Conservation (phyloP, 2,329 filamentous ascomycete genomes). For the Boeremia exigua region DNA sequence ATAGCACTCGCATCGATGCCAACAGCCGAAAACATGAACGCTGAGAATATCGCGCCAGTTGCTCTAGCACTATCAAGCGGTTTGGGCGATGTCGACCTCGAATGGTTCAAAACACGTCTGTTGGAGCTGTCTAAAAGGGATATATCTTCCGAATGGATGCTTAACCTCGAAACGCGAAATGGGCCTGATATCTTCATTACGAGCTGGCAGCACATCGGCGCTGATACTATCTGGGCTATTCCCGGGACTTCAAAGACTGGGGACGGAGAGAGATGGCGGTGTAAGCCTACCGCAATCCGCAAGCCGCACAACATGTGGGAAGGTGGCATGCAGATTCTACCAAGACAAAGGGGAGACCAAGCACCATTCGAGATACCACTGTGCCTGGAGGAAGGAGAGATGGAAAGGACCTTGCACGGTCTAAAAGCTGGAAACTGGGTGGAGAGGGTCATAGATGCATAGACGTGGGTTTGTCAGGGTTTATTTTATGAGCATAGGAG, state of each 20-base stretch:
- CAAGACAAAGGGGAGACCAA: conserved; percentile 13
- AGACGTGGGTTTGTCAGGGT: background rate
- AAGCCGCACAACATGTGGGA: conserved; percentile 28
- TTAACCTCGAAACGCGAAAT: conserved; percentile 12
- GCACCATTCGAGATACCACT: conserved; percentile 24
- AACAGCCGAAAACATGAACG: background rate
- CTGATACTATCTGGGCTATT: conserved; percentile 30
- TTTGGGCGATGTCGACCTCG: background rate
- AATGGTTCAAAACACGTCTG: conserved; percentile 22
- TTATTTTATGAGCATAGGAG: background rate
- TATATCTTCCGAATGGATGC: conserved; percentile 11
- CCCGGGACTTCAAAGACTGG: conserved; percentile 22
- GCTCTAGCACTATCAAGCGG: background rate
- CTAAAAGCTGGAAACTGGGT: conserved; percentile 9
- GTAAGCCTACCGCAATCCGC: conserved; percentile 27
- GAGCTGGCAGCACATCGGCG: conserved; percentile 35
- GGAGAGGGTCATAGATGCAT: background rate
- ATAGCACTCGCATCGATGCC: background rate
- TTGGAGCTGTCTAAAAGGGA: conserved; percentile 8
- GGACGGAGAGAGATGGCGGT: background rate
- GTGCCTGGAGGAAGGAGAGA: conserved; percentile 28
- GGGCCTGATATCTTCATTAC: conserved; percentile 39
- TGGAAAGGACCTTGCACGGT: conserved; percentile 18
- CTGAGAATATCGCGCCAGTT: background rate
- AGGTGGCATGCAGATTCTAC: conserved; percentile 33